These are phyloP conservation scores for Pascua sp. DNA, from an alignment of 1,284 basidiomycete genomes.

Conservation along the genomic window DNA sequence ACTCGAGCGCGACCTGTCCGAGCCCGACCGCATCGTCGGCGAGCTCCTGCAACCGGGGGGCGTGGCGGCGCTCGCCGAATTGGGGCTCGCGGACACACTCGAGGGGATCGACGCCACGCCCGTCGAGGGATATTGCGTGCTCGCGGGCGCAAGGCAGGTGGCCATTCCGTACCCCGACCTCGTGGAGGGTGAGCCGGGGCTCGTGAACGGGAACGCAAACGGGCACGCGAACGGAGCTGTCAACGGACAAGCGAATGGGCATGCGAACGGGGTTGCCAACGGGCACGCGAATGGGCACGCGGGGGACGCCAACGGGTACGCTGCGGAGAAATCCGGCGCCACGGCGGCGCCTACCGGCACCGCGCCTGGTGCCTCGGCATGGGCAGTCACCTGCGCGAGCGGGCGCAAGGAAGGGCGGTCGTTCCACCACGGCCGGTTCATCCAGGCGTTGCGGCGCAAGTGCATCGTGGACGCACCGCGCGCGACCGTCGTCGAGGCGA, in stretches of 20 bases:
- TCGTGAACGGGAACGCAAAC: conserved; percentile 9
- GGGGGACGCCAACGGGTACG: conserved; percentile 3
- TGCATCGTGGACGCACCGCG: conserved; percentile 52
- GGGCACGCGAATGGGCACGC: conserved; percentile 9
- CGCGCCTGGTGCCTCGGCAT: no score
- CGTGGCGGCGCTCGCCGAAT: conserved; percentile 66
- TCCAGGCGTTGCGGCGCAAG: conserved; percentile 71
- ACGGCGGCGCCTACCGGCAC: neutral
- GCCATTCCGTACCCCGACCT: conserved; percentile 83
- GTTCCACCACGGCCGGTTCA: conserved; percentile 94
- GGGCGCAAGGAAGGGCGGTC: conserved; percentile 61
- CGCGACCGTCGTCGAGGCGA: conserved; percentile 76
- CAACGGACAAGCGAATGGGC: conserved; percentile 5
- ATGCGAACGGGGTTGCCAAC: conserved; percentile 1
- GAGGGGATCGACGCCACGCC: conserved; percentile 85
- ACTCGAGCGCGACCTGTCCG: conserved; percentile 80
- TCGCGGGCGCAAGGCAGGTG: conserved; percentile 53
- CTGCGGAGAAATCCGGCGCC: neutral
- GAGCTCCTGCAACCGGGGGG: conserved; percentile 96
- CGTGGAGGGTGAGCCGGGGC: conserved; percentile 32
- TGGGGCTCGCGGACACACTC: conserved; percentile 68
- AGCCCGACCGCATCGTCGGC: conserved; percentile 95
- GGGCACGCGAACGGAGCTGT: conserved; percentile 4
- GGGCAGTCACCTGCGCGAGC: conserved; percentile 31
- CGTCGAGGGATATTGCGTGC: conserved; percentile 83